Conservation (phyloP, 2,329 filamentous ascomycete genomes). For the Zymoseptoria passerinii region DNA sequence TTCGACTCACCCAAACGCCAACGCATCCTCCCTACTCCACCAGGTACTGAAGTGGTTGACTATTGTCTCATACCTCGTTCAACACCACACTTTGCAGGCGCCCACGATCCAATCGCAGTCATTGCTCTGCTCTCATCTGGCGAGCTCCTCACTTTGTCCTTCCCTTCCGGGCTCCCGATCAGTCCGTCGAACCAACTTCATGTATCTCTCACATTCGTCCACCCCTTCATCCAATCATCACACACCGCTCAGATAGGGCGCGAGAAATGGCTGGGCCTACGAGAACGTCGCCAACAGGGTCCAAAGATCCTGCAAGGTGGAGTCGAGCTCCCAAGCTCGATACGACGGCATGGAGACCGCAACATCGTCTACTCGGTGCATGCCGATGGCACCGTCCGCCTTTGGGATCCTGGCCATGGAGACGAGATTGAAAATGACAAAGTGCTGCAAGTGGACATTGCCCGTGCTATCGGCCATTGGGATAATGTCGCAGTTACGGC, state of each 20-base stretch:
- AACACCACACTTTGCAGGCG: conserved; percentile 78
- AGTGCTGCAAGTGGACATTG: conserved; percentile 77
- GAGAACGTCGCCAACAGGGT: conserved; percentile 72
- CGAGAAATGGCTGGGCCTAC: conserved; percentile 79
- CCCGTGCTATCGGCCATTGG: conserved; percentile 69
- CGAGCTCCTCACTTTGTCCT: conserved; percentile 81
- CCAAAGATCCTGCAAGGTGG: conserved; percentile 74
- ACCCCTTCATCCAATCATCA: conserved; percentile 74
- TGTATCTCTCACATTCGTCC: conserved; percentile 75
- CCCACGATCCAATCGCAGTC: conserved; percentile 82
- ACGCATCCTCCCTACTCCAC: conserved; percentile 64
- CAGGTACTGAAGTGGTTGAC: conserved; percentile 66
- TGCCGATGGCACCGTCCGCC: conserved; percentile 78
- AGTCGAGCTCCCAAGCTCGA: conserved; percentile 57
- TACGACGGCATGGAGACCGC: conserved; percentile 71
- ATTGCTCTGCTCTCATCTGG: conserved; percentile 74
- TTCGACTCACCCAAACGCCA: conserved; percentile 68
- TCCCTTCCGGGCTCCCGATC: conserved; percentile 85
- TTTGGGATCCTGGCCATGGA: conserved; percentile 87
- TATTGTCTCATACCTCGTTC: conserved; percentile 75
- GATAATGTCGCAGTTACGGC: conserved; percentile 67
- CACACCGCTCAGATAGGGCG: conserved; percentile 67
- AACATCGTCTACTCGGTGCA: conserved; percentile 83
- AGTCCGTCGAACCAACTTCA: conserved; percentile 89
- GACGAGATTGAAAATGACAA: conserved; percentile 86